phyloP scores from a whole-genome alignment of 2,329 filamentous ascomycete species.

The Metarhizium humberi region DNA sequence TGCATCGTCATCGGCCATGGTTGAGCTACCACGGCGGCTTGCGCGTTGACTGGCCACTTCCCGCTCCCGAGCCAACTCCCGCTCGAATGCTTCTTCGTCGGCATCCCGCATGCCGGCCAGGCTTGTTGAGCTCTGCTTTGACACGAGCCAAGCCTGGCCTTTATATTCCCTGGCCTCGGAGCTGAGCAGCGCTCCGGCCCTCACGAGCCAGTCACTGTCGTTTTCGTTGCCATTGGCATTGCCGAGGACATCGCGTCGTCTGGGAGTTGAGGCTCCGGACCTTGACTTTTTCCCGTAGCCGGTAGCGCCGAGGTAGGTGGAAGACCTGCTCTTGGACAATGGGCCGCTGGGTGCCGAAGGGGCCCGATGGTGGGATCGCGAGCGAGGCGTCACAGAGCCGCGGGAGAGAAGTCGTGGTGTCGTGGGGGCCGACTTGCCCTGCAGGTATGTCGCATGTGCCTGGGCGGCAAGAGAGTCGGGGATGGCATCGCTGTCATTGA shows the following conservation, averaged over 20 bases:
- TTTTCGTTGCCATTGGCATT: constrained; percentile 30
- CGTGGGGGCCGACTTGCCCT: constrained; percentile 53
- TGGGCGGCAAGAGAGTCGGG: constrained; percentile 25
- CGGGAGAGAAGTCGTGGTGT: constrained; percentile 54
- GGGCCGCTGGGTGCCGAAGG: constrained; percentile 24
- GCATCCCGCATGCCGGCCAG: constrained; percentile 41
- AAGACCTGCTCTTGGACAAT: constrained; percentile 55
- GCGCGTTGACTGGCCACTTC: constrained; percentile 37
- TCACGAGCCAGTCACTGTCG: constrained; percentile 56
- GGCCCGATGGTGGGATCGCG: constrained; percentile 34
- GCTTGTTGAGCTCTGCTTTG: constrained; percentile 55
- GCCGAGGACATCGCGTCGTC: constrained; percentile 20
- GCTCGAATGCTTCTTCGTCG: constrained; percentile 44
- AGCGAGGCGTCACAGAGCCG: constrained; percentile 39
- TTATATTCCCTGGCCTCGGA: constrained; percentile 56
- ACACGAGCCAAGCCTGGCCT: constrained; percentile 60
- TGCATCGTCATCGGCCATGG: constrained; percentile 26
- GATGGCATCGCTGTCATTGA: constrained; percentile 42
- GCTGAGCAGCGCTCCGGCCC: constrained; percentile 52
- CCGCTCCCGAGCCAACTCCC: constrained; percentile 40
- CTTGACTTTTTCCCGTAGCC: constrained; percentile 11
- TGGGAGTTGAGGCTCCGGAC: constrained; percentile 25
- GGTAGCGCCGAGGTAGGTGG: constrained; percentile 38
- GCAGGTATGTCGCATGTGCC: constrained; percentile 41
- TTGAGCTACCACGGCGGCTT: constrained; percentile 38